A percentile compares a stretch with the other conserved stretches of the same genome.
phyloP scores from a whole-genome alignment of 208 protist species.

The Tritrichomonas musculus region DNA sequence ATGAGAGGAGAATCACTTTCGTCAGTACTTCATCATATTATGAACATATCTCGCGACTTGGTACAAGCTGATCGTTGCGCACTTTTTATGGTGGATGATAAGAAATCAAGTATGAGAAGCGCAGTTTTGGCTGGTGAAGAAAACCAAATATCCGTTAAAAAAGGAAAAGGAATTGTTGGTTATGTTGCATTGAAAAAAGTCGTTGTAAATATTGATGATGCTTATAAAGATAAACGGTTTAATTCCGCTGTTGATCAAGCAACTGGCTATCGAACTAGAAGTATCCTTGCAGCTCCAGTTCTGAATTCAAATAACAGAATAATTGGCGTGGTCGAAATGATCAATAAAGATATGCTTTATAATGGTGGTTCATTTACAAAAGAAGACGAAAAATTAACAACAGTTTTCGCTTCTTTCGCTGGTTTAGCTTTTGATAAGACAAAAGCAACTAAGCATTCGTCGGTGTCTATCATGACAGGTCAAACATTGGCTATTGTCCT shows the following conservation, averaged over 20 bases:
- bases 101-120: background rate
- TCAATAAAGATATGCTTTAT: constrained; percentile 19
- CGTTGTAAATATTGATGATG: constrained; percentile 24
- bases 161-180: constrained; percentile 34
- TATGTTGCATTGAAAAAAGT: constrained; percentile 15
- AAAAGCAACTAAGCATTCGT: background rate
- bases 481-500: background rate
- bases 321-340: background rate
- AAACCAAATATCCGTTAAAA: background rate
- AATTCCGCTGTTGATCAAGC: constrained; percentile 19
- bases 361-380: constrained; percentile 15
- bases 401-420: background rate
- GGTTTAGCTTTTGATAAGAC: background rate
- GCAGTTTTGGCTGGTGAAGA: background rate
- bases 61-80: background rate
- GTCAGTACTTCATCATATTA: background rate
- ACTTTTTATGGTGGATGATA: background rate
- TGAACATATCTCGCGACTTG: background rate
- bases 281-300: background rate
- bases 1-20: background rate
- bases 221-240: constrained; percentile 32
- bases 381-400: constrained; percentile 26
- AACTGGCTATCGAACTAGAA: constrained; percentile 30
- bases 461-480: no score
- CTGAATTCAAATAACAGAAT: background rate